Base-by-base conservation (phyloP, 202 grass and related monocot species). In the Schoenoplectus triqueter region DNA sequence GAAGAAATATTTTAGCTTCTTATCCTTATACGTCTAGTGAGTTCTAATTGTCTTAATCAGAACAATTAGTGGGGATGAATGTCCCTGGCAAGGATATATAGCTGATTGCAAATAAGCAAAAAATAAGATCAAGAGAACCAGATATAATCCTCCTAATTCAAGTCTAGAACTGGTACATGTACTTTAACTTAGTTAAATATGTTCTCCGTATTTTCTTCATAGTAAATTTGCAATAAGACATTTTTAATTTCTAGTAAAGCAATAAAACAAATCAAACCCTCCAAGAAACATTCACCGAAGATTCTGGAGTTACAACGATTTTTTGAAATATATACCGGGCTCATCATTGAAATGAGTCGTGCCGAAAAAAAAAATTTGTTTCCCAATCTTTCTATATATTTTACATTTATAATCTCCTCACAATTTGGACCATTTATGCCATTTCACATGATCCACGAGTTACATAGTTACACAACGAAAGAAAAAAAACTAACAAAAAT, bases 401-500 rank as follows among this genome's bases (percentile, higher is more conserved):
- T 83, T 83, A 70, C 81, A 83, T 14, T 57, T 69, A 45, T 54
- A 39, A 31, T 31, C 31, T 31, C 31, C 31, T 31, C 31, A 31
- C 31, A 31, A 31, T 31, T 31, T 31, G 31, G 31, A 31, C 13
- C 47, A 54, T 55, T 44, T 69, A 69, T 67, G 50, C 0, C 20
- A 52, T 9, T 67, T 67, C 21, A 59, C 56, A 59, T 59, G 15
- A 66, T 81, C 63, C 49, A 68, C 20, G 70, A 70, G 63, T 13
- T 54, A 48, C 64, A 55, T 3, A 81, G 46, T 8, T 48, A 81
- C 4, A 44, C 17, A 66, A 31, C 31, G 31, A 31, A n/a, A 80
- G 45, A 46, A 80, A 47, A 15, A 13, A 20, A 61, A 63, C 13
- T 61, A 61, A n/a, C 1, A 61, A 83, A 83, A 69, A 70, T 67